A percentile compares a stretch with the other conserved stretches of the same genome.
These are phyloP conservation scores for Solanum pinnatisectum DNA, from an alignment of 257 asterid genomes.

Conservation along the genomic window DNA sequence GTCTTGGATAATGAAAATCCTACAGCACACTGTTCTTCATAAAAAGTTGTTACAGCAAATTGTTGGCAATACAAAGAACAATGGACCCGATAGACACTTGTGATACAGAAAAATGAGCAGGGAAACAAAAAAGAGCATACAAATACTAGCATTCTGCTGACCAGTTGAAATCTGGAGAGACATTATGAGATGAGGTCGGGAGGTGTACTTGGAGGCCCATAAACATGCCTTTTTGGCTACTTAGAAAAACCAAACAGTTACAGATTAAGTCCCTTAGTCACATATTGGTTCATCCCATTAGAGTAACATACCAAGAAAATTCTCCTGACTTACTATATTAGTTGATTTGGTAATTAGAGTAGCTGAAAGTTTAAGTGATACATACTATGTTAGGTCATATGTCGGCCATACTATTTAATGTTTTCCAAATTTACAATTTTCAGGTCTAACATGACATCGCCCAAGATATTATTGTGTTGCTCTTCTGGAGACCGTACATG, in stretches of 20 bases:
- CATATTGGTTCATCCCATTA: neutral
- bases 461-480: neutral
- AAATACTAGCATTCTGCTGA: neutral
- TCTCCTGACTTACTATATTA: neutral
- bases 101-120: neutral
- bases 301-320: neutral
- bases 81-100: neutral
- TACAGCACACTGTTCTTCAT: neutral
- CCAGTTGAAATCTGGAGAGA: neutral
- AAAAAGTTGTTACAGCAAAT: neutral
- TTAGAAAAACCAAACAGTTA: neutral
- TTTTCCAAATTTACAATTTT: neutral
- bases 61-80: neutral
- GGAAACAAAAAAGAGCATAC: neutral
- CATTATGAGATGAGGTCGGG: neutral
- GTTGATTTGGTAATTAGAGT: neutral
- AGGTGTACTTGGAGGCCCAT: neutral
- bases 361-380: neutral
- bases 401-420: neutral
- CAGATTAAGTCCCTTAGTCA: neutral
- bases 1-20: neutral
- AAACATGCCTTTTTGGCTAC: neutral
- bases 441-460: neutral
- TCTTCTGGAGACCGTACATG: neutral
- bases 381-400: neutral